A percentile compares a stretch with the other conserved stretches of the same genome.
These are phyloP conservation scores for Melaleuca alternifolia DNA, from an alignment of 345 rosid species.

Conservation along the genomic window DNA sequence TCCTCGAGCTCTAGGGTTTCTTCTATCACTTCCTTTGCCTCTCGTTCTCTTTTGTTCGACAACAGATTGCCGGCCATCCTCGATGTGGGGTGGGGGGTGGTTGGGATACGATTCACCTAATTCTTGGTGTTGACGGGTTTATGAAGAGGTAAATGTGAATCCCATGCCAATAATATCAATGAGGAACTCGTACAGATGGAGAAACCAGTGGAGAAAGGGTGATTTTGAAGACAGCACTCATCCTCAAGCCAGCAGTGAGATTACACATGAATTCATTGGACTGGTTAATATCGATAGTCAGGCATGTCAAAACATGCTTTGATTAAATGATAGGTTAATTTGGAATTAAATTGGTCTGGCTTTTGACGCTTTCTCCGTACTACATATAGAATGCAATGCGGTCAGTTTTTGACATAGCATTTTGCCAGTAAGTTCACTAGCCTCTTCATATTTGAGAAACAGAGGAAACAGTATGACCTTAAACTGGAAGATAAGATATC, in stretches of 20 bases:
- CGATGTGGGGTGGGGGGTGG: not conserved
- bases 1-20: not conserved
- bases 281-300: not conserved
- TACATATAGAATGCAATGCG: not conserved
- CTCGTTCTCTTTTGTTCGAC: not conserved
- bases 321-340: not conserved
- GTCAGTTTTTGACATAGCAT: not conserved
- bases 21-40: not conserved
- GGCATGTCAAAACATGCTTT: not conserved
- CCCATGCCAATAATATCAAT: not conserved
- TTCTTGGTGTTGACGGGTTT: not conserved
- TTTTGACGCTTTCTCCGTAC: not conserved
- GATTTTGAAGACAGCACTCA: not conserved
- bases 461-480: not conserved
- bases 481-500: not conserved
- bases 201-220: not conserved
- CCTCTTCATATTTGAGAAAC: not conserved
- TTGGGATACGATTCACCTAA: not conserved
- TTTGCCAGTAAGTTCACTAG: not conserved
- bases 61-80: not conserved
- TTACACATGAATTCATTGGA: not conserved
- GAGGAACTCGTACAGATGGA: not conserved
- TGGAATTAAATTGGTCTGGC: not conserved
- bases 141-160: not conserved
- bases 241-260: not conserved